Conservation (phyloP, 106 monocot species). For the Ottelia alismoides region DNA sequence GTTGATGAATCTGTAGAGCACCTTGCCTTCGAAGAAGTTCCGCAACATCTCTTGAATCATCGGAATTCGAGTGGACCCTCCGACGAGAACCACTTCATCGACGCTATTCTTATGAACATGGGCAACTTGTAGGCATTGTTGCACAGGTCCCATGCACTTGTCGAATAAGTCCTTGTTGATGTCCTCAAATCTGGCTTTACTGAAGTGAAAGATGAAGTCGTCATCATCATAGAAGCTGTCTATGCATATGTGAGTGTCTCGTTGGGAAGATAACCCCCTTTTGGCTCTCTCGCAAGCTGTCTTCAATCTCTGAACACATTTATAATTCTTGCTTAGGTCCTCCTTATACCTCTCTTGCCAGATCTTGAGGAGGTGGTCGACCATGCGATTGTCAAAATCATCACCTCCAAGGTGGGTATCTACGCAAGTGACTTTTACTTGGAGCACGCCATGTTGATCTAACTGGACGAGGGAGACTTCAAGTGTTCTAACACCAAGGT, state of each 20-base stretch:
- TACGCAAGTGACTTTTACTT: slow-evolving; percentile 1
- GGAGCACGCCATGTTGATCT: slow-evolving; percentile 1
- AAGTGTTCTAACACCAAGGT: slow-evolving; percentile 1
- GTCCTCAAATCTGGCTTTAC: neutral
- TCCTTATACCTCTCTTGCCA: neutral
- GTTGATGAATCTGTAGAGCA: neutral
- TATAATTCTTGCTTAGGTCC: neutral
- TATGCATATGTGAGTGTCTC: neutral
- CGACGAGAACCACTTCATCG: neutral
- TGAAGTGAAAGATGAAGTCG: neutral
- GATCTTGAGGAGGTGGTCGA: neutral
- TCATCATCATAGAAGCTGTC: neutral
- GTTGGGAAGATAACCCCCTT: neutral
- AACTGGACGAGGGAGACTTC: slow-evolving; percentile 7
- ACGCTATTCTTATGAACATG: neutral
- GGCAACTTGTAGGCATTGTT: neutral
- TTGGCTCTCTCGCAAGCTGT: neutral
- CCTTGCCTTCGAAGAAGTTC: neutral
- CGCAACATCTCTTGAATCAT: neutral
- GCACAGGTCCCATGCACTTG: neutral
- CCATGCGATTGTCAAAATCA: slow-evolving; percentile 2
- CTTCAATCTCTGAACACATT: neutral
- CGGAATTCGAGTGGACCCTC: neutral
- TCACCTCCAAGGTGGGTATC: slow-evolving; percentile 5
- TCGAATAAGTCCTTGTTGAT: neutral